Evolutionary conservation across 192 early-diverging fungal genomes (phyloP), one percentile per base, ranked within the genome.

Genomic region (Chytriomyces confervae): DNA sequence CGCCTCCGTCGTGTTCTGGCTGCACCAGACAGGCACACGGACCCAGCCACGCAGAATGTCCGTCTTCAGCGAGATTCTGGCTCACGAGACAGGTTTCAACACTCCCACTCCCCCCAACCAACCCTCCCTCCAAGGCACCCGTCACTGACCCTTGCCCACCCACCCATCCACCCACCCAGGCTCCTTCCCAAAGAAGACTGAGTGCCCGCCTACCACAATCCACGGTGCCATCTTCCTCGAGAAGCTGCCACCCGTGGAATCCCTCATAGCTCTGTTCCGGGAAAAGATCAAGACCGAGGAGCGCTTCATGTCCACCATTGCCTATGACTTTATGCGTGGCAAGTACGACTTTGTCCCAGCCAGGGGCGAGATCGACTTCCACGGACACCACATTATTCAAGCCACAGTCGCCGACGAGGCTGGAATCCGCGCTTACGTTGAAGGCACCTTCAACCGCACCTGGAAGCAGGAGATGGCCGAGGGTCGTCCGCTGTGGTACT

Each of bases 401-500:
- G 20, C 53, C 20, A 57, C 53, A 13, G 53, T 57, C 53, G 53
- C 13, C 53, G 20, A 20, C 53, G 53, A 57, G 20, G 53, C 13
- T 20, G 53, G 53, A n/a, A 20, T 57, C 20, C 53, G 53, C 2
- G 53, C 53, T 3, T 57, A 57, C 20, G 53, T 57, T 57, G 53
- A 57, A 57, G 13, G 16, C 53, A 57, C 53, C 53, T 57, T 57
- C 20, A n/a, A 13, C 20, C 53, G 53, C 53, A 20, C 13, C 0
- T 57, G 53, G 53, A n/a, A 57, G 16, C 16, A n/a, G 53, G 16
- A 57, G 5, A 57, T 57, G 53, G 20, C 16, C 53, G 53, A 13
- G 53, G 53, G 53, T 57, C 53, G 53, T 57, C 71, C 71, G 9
- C 16, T 72, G 23, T 72, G 71, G 71, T 20, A 50, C 29, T 57